Conservation (phyloP, 2,329 filamentous ascomycete genomes). For the Aspergillus fructus region DNA sequence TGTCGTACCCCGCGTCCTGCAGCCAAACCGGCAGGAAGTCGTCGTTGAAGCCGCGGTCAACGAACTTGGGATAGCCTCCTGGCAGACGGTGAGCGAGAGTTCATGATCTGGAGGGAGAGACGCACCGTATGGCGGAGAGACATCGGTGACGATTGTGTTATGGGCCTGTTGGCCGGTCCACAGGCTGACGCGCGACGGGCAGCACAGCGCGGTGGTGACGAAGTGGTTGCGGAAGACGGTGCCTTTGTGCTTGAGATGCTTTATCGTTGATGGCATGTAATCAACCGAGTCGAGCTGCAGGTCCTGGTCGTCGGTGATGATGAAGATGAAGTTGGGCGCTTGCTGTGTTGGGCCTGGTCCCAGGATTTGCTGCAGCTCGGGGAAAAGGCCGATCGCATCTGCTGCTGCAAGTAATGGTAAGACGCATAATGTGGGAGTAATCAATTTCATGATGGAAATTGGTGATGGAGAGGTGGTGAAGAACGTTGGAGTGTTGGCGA, state of each 20-base stretch:
- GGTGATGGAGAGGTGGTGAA: not conserved
- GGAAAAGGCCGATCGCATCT: not conserved
- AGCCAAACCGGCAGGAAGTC: slow-evolving; percentile 71
- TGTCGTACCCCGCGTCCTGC: slow-evolving; percentile 64
- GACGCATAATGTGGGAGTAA: not conserved
- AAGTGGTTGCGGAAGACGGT: slow-evolving; percentile 62
- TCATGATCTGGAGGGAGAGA: not conserved
- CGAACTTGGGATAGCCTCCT: slow-evolving; percentile 62
- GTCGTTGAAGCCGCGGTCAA: slow-evolving; percentile 63
- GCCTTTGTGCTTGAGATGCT: slow-evolving; percentile 45
- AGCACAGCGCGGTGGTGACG: slow-evolving; percentile 62
- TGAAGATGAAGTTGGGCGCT: slow-evolving; percentile 62
- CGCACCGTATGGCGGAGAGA: slow-evolving; percentile 29
- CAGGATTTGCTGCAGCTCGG: not conserved
- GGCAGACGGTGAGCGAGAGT: not conserved
- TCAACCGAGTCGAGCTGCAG: slow-evolving; percentile 29
- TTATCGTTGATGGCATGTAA: slow-evolving; percentile 52
- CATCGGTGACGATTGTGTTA: slow-evolving; percentile 65
- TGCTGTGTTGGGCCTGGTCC: not conserved
- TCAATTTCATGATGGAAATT: not conserved
- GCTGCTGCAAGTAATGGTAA: not conserved
- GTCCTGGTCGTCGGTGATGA: slow-evolving; percentile 69
- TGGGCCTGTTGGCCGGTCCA: slow-evolving; percentile 65
- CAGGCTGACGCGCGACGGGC: slow-evolving; percentile 62
- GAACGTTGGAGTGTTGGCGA: too few species aligned